Evolutionary conservation across 208 protist genomes (phyloP), one percentile per base, ranked within the genome.

Genomic region (Naegleria gruberi): DNA sequence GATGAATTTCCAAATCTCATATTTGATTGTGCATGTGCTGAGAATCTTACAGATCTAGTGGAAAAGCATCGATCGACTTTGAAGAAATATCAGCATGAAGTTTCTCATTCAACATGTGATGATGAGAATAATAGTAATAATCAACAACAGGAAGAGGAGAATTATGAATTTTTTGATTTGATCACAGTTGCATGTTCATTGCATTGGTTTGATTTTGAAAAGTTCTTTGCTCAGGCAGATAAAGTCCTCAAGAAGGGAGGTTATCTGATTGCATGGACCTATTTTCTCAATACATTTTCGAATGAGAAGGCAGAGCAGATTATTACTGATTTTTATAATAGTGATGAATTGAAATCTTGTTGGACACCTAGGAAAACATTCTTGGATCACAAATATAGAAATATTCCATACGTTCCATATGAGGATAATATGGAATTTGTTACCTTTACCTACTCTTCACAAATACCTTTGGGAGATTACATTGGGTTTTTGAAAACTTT

Each of bases 121-220:
- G 15, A 15, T 55, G 46, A 55, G 8, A 55, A 55, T 5, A 15
- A 55, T 19, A 5, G 46, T 55, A 55, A 15, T 55, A 44, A 45
- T 19, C 0, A 41, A 42, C 34, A 40, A 6, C 37, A 45, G 44
- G 44, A 1, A 17, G 37, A n/a, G 10, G 83, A 87, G 0, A 40
- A 2, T 55, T 55, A 8, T 46, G 83, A 30, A 26, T 37, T 2
- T 37, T 77, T 77, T 37, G 83, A 87, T 51, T 30, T 87, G 1
- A 41, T 87, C 12, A n/a, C 30, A n/a, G 42, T 51, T 0, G 44
- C 43, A 41, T 3, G 26, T 40, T 19, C 43, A 8, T 41, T 87
- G 1, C 83, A 87, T 55, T 87, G 83, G 83, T 87, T 87, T 87
- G 43, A 87, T 41, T 55, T 87, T 55, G 83, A 87, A n/a, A 41